Base-by-base conservation (phyloP, 495 filamentous ascomycete genomes). In the Daldinia loculata region DNA sequence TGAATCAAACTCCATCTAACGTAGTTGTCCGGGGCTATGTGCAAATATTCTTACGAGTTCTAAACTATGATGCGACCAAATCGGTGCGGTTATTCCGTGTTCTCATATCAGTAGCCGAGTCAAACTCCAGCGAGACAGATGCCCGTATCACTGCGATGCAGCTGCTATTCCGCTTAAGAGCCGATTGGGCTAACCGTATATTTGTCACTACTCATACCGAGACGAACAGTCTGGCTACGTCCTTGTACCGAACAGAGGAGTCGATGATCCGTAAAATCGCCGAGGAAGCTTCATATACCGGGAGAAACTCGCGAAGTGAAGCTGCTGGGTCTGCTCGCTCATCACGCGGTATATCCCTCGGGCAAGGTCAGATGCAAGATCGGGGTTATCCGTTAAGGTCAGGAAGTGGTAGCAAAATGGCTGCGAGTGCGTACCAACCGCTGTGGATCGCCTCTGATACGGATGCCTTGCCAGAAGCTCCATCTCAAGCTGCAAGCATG, bases 111-210 rank as follows among this genome's bases (percentile, higher is more conserved):
- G 86, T 93, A 67, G 89, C 88, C 7, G 80, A 82, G 38, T 84
- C 81, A 11, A 83, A 84, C 22, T 69, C 75, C 2, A 86, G 79
- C 66, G 86, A 88, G 41, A 81, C 85, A 8, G 90, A 93, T 78
- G 89, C 93, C 51, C 91, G 93, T 11, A 80, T 98, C 26, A 90
- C 89, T 9, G 90, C 91, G 4, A 87, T 97, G 82, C 96, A 93
- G 72, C 80, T 97, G 50, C 82, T 98, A 6, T 94, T 95, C 74
- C 88, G 95, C 22, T 80, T 98, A 19, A 87, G 95, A 56, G 92
- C 92, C 29, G 92, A 97, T 75, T 91, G 88, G 32, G 86, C 89
- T 15, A 85, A 93, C 52, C 86, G 87, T 36, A 84, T 98, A 4
- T 90, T 89, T 45, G 79, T 97, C 29, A 84, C 88, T 2, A 78